Conservation (phyloP, 2,329 filamentous ascomycete species). For the Aspergillus sp. region DNA sequence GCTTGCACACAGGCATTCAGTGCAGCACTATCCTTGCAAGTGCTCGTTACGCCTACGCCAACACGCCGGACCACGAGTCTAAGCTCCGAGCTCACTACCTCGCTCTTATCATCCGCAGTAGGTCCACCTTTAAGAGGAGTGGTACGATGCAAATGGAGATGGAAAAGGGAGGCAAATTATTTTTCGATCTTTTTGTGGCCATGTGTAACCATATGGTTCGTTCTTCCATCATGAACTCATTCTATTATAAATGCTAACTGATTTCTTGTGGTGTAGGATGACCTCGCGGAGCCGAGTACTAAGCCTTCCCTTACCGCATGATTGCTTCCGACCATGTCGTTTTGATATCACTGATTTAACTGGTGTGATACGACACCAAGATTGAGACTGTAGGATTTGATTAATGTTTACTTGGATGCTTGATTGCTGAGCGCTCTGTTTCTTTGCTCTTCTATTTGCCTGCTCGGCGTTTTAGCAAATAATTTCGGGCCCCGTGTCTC, state of each 20-base stretch:
- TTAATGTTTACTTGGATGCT: neutral
- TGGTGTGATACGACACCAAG: neutral
- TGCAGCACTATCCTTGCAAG: slow-evolving; percentile 82
- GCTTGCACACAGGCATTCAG: slow-evolving; percentile 79
- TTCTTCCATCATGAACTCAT: slow-evolving; percentile 9
- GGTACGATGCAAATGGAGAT: slow-evolving; percentile 96
- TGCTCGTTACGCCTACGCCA: slow-evolving; percentile 83
- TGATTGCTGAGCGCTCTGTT: neutral
- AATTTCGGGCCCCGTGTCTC: neutral
- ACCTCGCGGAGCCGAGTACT: slow-evolving; percentile 2
- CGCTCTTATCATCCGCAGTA: slow-evolving; percentile 84
- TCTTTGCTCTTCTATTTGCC: neutral
- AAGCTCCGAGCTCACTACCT: slow-evolving; percentile 88
- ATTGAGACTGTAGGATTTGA: neutral
- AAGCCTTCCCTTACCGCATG: neutral
- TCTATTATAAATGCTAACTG: neutral
- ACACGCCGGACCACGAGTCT: slow-evolving; percentile 88
- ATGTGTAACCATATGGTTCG: slow-evolving; percentile 86
- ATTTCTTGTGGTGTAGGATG: slow-evolving; percentile 8
- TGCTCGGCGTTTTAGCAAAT: neutral
- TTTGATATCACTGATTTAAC: neutral
- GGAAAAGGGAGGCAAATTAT: slow-evolving; percentile 81
- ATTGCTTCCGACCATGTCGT: neutral
- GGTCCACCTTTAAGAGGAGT: slow-evolving; percentile 86
- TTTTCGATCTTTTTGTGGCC: slow-evolving; percentile 92